Evolutionary conservation across 2,329 filamentous ascomycete species (phyloP).

Genomic region (Cephalotrichum gorgonifer): DNA sequence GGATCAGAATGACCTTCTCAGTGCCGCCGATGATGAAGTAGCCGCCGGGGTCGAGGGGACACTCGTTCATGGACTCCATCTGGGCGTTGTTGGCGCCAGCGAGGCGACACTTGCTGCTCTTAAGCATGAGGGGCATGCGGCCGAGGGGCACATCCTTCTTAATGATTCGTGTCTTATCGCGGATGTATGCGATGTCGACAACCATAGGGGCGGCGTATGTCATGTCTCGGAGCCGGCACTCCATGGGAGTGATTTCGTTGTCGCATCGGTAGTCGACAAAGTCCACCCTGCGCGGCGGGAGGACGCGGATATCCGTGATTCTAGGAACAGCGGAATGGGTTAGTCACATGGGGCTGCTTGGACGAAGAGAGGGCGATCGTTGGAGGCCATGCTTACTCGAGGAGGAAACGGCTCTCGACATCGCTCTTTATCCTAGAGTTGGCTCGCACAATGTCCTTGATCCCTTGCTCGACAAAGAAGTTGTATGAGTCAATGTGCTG

Average conservation of each 20-base stretch:
- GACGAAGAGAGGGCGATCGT: neutral
- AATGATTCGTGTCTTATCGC: conserved; percentile 66
- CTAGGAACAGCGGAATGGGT: conserved; percentile 12
- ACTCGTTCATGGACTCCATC: conserved; percentile 91
- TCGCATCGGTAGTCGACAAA: conserved; percentile 60
- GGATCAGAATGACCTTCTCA: conserved; percentile 96
- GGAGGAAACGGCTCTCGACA: conserved; percentile 84
- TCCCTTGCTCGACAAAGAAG: conserved; percentile 91
- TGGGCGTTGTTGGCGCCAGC: conserved; percentile 72
- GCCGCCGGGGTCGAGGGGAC: conserved; percentile 87
- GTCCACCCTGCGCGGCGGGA: conserved; percentile 69
- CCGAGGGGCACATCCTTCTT: conserved; percentile 73
- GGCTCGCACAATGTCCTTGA: conserved; percentile 92
- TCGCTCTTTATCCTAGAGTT: conserved; percentile 86
- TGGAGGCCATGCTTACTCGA: conserved; percentile 44
- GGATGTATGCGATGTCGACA: conserved; percentile 83
- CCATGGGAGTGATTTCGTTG: conserved; percentile 80
- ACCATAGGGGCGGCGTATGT: conserved; percentile 95
- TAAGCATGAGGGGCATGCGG: conserved; percentile 91
- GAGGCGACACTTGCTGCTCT: conserved; percentile 86
- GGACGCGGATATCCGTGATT: conserved; percentile 83
- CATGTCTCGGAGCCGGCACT: conserved; percentile 91
- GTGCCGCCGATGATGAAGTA: conserved; percentile 98
- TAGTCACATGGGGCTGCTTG: neutral
- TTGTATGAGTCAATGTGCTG: conserved; percentile 99